Conservation (phyloP, 495 filamentous ascomycete species). For the Talaromyces wortmannii region DNA sequence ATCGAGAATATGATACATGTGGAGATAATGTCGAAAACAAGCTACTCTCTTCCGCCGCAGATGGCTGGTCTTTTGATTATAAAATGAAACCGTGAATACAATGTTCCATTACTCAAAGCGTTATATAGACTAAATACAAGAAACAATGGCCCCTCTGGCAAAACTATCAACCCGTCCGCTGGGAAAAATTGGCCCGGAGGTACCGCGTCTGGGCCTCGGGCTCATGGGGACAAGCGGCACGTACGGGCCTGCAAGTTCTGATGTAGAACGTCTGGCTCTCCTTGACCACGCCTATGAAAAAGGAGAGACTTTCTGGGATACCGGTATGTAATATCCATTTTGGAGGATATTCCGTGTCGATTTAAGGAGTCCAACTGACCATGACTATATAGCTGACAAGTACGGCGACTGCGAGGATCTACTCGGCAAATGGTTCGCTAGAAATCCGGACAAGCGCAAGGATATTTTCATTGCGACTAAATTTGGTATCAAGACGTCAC, state of each 20-base stretch:
- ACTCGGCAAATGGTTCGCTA: constrained; percentile 50
- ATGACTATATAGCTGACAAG: constrained; percentile 31
- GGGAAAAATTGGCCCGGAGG: constrained; percentile 47
- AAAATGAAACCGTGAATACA: too few species aligned
- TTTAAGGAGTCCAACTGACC: background rate
- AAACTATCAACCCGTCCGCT: constrained; percentile 30
- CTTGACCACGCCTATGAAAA: constrained; percentile 42
- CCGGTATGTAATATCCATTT: constrained; percentile 8
- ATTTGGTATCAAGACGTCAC: constrained; percentile 33
- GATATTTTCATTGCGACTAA: constrained; percentile 56
- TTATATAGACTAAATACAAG: background rate
- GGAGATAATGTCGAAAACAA: background rate
- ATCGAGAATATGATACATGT: background rate
- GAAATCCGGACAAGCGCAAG: constrained; percentile 41
- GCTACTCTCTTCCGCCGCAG: too few species aligned
- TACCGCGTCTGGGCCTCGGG: constrained; percentile 48
- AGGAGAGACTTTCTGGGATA: constrained; percentile 56
- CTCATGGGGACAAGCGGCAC: constrained; percentile 44
- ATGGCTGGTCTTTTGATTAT: too few species aligned
- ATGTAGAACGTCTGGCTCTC: constrained; percentile 31
- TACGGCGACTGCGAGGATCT: constrained; percentile 29
- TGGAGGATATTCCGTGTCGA: background rate
- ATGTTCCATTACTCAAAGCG: too few species aligned
- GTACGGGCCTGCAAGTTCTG: constrained; percentile 33
- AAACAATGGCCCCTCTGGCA: background rate